Evolutionary conservation across 176 grass and related monocot species (phyloP), one percentile per base, ranked within the genome.

Genomic region (Puccinellia tenuiflora): DNA sequence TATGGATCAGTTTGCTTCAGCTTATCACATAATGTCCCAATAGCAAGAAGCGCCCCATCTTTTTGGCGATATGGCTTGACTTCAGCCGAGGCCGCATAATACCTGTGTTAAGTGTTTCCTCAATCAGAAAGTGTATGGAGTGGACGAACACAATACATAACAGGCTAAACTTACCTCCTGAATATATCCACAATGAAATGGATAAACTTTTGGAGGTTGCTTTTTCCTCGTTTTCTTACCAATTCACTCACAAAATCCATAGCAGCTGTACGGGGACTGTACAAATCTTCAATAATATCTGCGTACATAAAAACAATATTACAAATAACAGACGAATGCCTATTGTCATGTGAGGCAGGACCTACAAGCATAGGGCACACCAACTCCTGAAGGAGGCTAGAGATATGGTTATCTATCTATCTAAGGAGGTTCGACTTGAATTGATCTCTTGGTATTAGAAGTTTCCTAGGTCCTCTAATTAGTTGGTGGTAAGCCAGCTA

Each of bases 21-120:
- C 81, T 90, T 97, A 85, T 97, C 94, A 73, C 92, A 97, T 79
- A 97, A 92, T 77, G 94, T 86, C 75, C 94, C 94, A 85, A 97
- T 97, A 42, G 94, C 94, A 70, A 97, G 88, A 97, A 97, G 94
- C n/a, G 94, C 94, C 42, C 94, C 94, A 85, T 97, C 94, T 88
- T 97, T 97, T 75, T 97, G 92, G 68, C 92, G 85, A 76, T 94
- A 97, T 71, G 88, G 90, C 84, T 92, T 94, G 66, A 75, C 65
- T 77, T 92, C 90, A 85, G 82, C 52, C 54, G 92, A 85, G 75
- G 94, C 80, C 69, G 94, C 90, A 53, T 91, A 51, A 81, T 94
- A 97, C 50, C 94, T 97, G 86, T 31, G 84, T 38, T n/a, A 45
- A 39, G 46, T 76, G 43, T 56, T 66, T 43, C 28, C 15, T 84